These are phyloP conservation scores for Lentinula novae-zelandiae DNA, from an alignment of 1,284 basidiomycete species.

Conservation along the genomic window DNA sequence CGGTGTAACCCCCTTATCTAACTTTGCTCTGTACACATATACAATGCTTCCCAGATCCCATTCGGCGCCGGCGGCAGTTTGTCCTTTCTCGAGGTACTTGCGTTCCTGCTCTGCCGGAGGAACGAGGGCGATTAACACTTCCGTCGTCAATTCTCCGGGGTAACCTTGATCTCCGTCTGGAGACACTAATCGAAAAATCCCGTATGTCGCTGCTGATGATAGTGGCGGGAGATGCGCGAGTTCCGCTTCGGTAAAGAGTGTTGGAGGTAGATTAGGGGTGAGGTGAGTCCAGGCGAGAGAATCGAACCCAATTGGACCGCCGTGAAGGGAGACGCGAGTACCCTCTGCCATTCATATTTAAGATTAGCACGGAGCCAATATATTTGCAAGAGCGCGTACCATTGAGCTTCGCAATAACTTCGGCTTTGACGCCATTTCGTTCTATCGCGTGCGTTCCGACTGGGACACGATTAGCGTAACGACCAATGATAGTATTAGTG, in stretches of 20 bases:
- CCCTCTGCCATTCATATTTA: slow-evolving; percentile 37
- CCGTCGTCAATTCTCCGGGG: slow-evolving; percentile 54
- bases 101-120: slow-evolving; percentile 37
- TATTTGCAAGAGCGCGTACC: slow-evolving; percentile 29
- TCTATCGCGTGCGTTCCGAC: slow-evolving; percentile 50
- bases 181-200: slow-evolving; percentile 57
- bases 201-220: slow-evolving; percentile 34
- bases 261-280: slow-evolving; percentile 34
- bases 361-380: neutral
- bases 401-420: slow-evolving; percentile 48
- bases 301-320: slow-evolving; percentile 66
- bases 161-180: slow-evolving; percentile 66
- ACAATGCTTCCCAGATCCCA: slow-evolving; percentile 59
- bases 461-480: slow-evolving; percentile 70
- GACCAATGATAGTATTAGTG: slow-evolving; percentile 67
- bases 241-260: slow-evolving; percentile 57
- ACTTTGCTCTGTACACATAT: slow-evolving; percentile 63
- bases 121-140: slow-evolving; percentile 57
- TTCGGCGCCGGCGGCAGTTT: slow-evolving; percentile 29
- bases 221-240: slow-evolving; percentile 36
- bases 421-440: slow-evolving; percentile 47
- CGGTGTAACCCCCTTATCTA: slow-evolving; percentile 59
- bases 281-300: slow-evolving; percentile 47
- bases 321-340: slow-evolving; percentile 65
- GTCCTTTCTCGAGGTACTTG: slow-evolving; percentile 22